phyloP scores from a whole-genome alignment of 2,329 filamentous ascomycete genomes.

The Cladosporium oxysporum region DNA sequence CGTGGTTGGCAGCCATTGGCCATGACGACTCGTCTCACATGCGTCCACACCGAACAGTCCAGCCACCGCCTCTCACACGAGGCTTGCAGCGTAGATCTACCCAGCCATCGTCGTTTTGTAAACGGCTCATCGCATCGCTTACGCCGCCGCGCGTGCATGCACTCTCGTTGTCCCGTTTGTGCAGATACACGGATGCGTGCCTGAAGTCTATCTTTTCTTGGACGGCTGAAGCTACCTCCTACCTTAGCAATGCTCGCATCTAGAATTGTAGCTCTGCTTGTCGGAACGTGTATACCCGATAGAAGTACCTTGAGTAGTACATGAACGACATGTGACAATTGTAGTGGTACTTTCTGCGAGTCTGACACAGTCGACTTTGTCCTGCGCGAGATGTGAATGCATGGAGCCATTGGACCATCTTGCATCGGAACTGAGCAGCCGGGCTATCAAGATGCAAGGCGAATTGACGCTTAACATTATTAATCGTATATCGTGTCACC shows the following conservation, averaged over 20 bases:
- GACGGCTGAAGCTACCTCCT: not conserved
- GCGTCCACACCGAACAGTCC: conserved; percentile 17
- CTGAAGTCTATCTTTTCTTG: conserved; percentile 3
- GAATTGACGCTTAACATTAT: not conserved
- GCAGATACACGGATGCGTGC: conserved; percentile 5
- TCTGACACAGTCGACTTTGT: not conserved
- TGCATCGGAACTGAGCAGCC: not conserved
- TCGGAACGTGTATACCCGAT: not conserved
- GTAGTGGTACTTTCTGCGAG: not conserved
- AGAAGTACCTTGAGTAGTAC: not conserved
- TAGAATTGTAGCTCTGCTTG: not conserved
- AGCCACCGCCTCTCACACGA: conserved; percentile 18
- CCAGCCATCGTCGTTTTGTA: conserved; percentile 2
- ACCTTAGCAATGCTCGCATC: not conserved
- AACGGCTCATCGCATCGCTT: conserved; percentile 3
- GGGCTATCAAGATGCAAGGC: not conserved
- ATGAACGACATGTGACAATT: not conserved
- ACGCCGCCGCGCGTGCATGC: not conserved
- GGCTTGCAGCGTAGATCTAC: conserved; percentile 12
- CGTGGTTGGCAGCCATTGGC: conserved; percentile 18
- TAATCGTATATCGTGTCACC: not conserved
- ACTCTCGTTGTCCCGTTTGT: conserved; percentile 2
- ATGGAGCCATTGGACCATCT: not conserved
- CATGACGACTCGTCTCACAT: conserved; percentile 13
- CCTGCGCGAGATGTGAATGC: not conserved